Base-by-base conservation (phyloP, 345 rosid species). In the Brassica nigra region DNA sequence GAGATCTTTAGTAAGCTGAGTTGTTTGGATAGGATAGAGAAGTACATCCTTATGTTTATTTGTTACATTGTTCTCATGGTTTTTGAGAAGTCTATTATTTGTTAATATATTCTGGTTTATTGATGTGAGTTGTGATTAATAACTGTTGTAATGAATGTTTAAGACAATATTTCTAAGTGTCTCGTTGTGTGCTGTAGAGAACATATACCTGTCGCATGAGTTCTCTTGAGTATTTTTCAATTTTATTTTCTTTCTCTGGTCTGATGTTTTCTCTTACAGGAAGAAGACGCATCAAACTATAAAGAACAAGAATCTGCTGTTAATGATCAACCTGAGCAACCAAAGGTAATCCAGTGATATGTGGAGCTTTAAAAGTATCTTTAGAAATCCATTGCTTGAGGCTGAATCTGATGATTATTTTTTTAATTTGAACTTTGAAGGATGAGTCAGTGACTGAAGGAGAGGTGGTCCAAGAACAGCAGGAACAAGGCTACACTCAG, bases 361-460 rank as follows among this genome's bases (percentile, higher is more conserved):
- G 3, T 61, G 18, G 65, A 62, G 49, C 62, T 61, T 4, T 34
- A 28, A 10, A 18, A 9, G 30, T 0, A 52, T 72, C 23, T 10
- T 5, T 10, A 49, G 1, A 16, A 30, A 4, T 75, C 16, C 18
- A 6, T 59, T 63, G 5, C 15, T 68, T 8, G 16, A 71, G 39
- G 62, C 62, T 20, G 66, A 62, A 8, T 37, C 58, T 44, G 59
- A 62, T 44, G 39, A 28, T 75, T 27, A 29, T 74, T 39, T 31
- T 33, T 57, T 15, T 58, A 27, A 2, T 39, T 39, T 39, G 47
- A 7, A 7, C 20, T 39, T 47, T 65, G 71, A 87, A 92, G 91
- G 88, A 82, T 79, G 95, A 87, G 52, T 16, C 57, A 10, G 89
- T 73, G 77, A 33, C 71, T 3, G 94, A 86, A 75, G 83, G 81